A percentile compares a stretch with the other conserved stretches of the same genome.
These are phyloP conservation scores for Leishmania braziliensis DNA, from an alignment of 208 protist species.

Conservation along the genomic window DNA sequence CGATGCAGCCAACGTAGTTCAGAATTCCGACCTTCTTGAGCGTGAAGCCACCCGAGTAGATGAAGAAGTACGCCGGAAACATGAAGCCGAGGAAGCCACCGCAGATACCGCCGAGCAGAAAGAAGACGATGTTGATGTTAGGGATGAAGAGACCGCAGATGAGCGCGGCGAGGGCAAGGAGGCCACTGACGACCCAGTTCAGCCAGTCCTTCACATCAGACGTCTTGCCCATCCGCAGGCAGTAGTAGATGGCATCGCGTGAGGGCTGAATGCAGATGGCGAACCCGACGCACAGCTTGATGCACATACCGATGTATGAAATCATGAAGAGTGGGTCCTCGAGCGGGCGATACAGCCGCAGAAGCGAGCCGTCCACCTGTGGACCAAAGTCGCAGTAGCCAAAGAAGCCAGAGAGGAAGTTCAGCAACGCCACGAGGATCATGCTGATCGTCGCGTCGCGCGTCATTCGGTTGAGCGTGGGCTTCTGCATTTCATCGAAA, in stretches of 20 bases:
- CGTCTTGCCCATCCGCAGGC: slow-evolving; percentile 48
- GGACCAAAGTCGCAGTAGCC: slow-evolving; percentile 81
- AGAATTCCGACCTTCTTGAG: slow-evolving; percentile 46
- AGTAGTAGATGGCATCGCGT: slow-evolving; percentile 76
- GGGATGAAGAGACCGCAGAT: slow-evolving; percentile 81
- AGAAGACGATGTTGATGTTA: slow-evolving; percentile 79
- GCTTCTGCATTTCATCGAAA: slow-evolving; percentile 66
- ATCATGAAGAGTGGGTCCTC: slow-evolving; percentile 53
- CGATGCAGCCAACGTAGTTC: slow-evolving; percentile 54
- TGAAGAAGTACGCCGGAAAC: slow-evolving; percentile 78
- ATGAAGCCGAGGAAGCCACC: slow-evolving; percentile 82
- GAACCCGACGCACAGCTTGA: slow-evolving; percentile 85
- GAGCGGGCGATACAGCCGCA: slow-evolving; percentile 56
- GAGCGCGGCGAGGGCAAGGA: slow-evolving; percentile 55
- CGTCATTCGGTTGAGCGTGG: slow-evolving; percentile 49
- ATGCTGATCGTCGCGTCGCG: slow-evolving; percentile 62
- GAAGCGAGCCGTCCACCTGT: slow-evolving; percentile 50
- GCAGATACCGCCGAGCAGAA: slow-evolving; percentile 70
- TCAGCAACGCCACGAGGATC: slow-evolving; percentile 47
- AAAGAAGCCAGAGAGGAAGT: slow-evolving; percentile 75
- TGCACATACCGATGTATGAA: slow-evolving; percentile 66
- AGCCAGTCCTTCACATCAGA: slow-evolving; percentile 52
- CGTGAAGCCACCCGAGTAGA: slow-evolving; percentile 73
- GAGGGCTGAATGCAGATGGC: slow-evolving; percentile 72
- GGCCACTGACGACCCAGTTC: slow-evolving; percentile 49